phyloP scores from a whole-genome alignment of 768 basidiomycete species.

The Macrolepiota dolichaula region DNA sequence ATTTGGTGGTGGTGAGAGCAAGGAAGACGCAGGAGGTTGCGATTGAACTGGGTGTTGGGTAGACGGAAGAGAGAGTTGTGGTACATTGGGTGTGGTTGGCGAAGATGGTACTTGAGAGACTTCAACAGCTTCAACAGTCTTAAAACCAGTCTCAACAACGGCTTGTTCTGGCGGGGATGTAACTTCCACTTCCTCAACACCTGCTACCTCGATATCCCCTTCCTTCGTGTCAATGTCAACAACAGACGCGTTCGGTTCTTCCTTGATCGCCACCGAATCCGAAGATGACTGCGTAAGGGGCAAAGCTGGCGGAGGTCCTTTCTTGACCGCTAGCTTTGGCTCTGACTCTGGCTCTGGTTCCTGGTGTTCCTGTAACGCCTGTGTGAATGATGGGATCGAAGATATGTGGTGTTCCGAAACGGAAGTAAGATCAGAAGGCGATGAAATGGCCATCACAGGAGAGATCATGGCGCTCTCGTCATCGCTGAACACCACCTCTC shows the following conservation, averaged over 20 bases:
- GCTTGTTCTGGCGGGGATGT: background rate
- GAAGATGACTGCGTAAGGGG: too few relatives aligned
- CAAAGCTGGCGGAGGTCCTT: background rate
- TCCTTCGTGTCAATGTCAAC: background rate
- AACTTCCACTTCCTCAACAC: background rate
- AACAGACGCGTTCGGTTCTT: background rate
- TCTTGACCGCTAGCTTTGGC: background rate
- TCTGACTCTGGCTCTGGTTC: too few relatives aligned
- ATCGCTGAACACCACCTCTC: too few relatives aligned
- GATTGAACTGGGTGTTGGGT: background rate
- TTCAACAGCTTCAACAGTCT: too few relatives aligned
- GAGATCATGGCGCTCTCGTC: background rate
- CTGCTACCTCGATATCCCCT: background rate
- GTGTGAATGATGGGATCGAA: background rate
- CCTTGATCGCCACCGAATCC: too few relatives aligned
- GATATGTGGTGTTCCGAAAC: background rate
- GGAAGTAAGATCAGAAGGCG: background rate
- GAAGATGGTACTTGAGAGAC: background rate
- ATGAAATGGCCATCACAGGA: background rate
- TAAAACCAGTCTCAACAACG: too few relatives aligned
- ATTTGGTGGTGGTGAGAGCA: background rate
- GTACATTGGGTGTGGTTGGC: slow-evolving; percentile 5
- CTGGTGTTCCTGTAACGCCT: background rate
- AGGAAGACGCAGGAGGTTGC: background rate
- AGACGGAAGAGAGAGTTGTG: background rate